Conservation (phyloP, 2,329 filamentous ascomycete species). For the Penicillium sp. region DNA sequence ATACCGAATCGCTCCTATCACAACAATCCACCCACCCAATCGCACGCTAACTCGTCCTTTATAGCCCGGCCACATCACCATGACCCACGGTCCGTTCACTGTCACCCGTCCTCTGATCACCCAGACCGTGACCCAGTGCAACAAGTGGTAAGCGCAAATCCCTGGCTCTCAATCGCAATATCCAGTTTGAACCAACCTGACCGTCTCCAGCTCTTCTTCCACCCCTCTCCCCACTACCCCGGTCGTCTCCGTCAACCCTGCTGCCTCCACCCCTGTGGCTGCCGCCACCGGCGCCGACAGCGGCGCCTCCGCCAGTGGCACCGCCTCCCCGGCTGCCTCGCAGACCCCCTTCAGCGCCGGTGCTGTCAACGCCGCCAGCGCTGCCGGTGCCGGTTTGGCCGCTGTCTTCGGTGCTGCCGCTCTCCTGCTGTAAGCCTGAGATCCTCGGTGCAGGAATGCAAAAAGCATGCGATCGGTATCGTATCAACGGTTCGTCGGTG, state of each 20-base stretch:
- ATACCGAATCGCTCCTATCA: too few relatives aligned
- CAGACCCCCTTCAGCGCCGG: constrained; percentile 48
- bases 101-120: constrained; percentile 53
- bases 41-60: too few relatives aligned
- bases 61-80: constrained; percentile 65
- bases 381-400: constrained; percentile 52
- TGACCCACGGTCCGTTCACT: constrained; percentile 70
- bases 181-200: too few relatives aligned
- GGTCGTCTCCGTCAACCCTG: constrained; percentile 15
- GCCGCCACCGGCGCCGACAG: constrained; percentile 19
- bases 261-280: constrained; percentile 10
- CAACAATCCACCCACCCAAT: too few relatives aligned
- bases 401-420: constrained; percentile 53
- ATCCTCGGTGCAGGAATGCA: not conserved
- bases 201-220: constrained; percentile 20
- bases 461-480: constrained; percentile 1
- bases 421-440: constrained; percentile 43
- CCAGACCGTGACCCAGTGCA: constrained; percentile 52
- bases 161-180: not conserved
- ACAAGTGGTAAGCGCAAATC: constrained; percentile 37
- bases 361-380: constrained; percentile 48
- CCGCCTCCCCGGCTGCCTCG: too few relatives aligned
- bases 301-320: constrained; percentile 20
- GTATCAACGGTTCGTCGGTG: not conserved
- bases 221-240: constrained; percentile 21